Percentiles rank a stretch among this genome's conserved stretches.
phyloP scores from a whole-genome alignment of 2,329 filamentous ascomycete species.

The Talaromyces amestolkiae region DNA sequence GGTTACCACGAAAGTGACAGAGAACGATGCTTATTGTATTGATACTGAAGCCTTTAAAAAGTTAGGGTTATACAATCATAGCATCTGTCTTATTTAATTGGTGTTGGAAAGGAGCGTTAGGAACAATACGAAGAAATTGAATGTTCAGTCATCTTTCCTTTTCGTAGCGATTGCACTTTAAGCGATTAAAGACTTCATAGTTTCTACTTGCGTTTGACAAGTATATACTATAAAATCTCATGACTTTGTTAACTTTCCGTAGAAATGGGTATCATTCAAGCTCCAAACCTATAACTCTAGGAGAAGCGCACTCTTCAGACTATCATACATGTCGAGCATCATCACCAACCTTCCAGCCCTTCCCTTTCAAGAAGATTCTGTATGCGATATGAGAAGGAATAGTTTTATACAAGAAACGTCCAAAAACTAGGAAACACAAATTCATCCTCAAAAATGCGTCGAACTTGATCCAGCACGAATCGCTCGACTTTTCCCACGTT shows the following conservation, averaged over 20 bases:
- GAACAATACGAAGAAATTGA: not conserved
- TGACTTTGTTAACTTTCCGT: not conserved
- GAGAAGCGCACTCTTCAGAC: not conserved
- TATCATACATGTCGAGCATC: not conserved
- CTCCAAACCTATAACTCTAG: not conserved
- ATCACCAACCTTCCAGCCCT: not conserved
- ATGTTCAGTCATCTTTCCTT: not conserved
- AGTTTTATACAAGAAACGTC: slow-evolving; percentile 78
- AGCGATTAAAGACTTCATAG: not conserved
- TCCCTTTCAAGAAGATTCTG: not conserved
- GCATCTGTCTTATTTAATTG: not conserved
- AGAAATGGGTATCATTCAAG: not conserved
- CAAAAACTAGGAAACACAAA: slow-evolving; percentile 98
- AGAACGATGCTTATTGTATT: not conserved
- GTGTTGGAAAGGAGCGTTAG: not conserved
- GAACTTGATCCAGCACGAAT: slow-evolving; percentile 93
- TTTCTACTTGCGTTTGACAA: not conserved
- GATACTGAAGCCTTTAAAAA: slow-evolving; percentile 2
- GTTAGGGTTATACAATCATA: not conserved
- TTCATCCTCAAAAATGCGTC: slow-evolving; percentile 96
- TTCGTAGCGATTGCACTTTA: not conserved
- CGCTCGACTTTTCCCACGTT: slow-evolving; percentile 98
- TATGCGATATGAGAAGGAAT: not conserved
- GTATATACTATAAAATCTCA: not conserved
- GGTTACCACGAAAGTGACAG: not conserved